A percentile compares a stretch with the other conserved stretches of the same genome.
Evolutionary conservation across 192 early-diverging fungal species (phyloP).

Genomic region (Coemansia javaensis): DNA sequence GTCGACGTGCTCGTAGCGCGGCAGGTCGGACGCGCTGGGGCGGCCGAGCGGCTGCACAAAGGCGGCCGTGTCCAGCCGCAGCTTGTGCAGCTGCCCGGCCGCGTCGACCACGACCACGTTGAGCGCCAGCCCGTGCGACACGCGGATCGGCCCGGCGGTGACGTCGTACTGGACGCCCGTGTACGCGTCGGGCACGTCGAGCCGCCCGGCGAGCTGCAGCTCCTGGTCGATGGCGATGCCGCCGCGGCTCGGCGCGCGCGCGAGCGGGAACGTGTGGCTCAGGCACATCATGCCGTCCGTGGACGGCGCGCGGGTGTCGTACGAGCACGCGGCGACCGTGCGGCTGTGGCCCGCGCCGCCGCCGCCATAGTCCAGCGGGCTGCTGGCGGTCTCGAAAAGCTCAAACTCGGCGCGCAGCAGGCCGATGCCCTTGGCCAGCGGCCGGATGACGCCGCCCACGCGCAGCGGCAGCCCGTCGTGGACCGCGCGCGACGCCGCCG

Average conservation of each 20-base stretch:
- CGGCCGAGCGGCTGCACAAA: conserved; percentile 22
- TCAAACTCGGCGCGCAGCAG: conserved; percentile 40
- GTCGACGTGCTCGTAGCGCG: conserved; percentile 36
- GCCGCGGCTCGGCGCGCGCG: conserved; percentile 2
- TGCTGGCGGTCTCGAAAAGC: conserved; percentile 28
- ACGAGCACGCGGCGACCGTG: conserved; percentile 12
- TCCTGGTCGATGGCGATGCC: conserved; percentile 45
- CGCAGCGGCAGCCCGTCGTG: conserved; percentile 18
- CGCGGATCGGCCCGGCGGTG: conserved; percentile 21
- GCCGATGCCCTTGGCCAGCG: conserved; percentile 38
- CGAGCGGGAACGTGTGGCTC: conserved; percentile 18
- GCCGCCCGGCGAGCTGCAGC: conserved; percentile 18
- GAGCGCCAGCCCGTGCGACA: conserved; percentile 41
- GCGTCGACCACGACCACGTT: conserved; percentile 29
- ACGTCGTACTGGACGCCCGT: conserved; percentile 38
- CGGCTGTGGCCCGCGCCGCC: too few relatives aligned
- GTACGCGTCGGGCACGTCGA: conserved; percentile 26
- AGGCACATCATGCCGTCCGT: conserved; percentile 9
- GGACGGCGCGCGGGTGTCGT: conserved; percentile 7
- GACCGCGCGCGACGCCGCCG: conserved; percentile 24
- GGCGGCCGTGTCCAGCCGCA: conserved; percentile 34
- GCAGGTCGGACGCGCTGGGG: conserved; percentile 12
- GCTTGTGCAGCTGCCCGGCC: conserved; percentile 33
- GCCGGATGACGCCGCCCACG: conserved; percentile 27
- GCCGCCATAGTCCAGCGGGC: too few relatives aligned